A percentile compares a stretch with the other conserved stretches of the same genome.
Evolutionary conservation across 768 basidiomycete species (phyloP).

Genomic region (Tylopilus vinaceipallidus): DNA sequence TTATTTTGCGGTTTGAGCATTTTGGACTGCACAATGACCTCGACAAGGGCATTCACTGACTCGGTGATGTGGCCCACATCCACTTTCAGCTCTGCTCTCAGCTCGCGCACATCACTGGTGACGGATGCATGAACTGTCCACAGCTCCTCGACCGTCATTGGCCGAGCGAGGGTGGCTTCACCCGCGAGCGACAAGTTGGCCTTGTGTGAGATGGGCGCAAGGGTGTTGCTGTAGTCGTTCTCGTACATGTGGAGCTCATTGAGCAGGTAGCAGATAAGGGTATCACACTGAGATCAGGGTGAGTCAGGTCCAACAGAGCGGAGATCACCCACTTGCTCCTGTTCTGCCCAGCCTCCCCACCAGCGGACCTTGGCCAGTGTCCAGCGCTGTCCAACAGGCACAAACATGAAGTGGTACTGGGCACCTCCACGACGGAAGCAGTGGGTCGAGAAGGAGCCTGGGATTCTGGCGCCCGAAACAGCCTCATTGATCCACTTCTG

Average conservation of each 20-base stretch:
- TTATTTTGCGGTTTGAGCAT: too few relatives aligned
- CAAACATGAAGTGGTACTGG: too few relatives aligned
- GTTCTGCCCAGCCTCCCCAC: constrained; percentile 2
- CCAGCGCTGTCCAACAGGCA: neutral
- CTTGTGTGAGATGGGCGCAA: neutral
- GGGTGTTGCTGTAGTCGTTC: neutral
- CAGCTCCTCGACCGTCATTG: neutral
- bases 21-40: neutral
- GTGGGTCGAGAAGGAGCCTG: too few relatives aligned
- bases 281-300: neutral
- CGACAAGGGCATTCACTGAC: neutral
- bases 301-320: neutral
- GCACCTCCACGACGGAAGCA: too few relatives aligned
- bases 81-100: neutral
- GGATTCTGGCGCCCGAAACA: too few relatives aligned
- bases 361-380: neutral
- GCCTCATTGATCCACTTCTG: too few relatives aligned
- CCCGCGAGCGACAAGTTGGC: neutral
- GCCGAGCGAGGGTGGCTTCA: neutral
- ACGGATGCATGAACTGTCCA: neutral
- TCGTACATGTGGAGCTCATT: neutral
- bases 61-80: neutral
- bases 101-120: too few relatives aligned
- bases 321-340: neutral
- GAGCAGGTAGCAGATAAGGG: neutral